Conservation (phyloP, 345 rosid genomes). For the Gossypium rotundifolium region DNA sequence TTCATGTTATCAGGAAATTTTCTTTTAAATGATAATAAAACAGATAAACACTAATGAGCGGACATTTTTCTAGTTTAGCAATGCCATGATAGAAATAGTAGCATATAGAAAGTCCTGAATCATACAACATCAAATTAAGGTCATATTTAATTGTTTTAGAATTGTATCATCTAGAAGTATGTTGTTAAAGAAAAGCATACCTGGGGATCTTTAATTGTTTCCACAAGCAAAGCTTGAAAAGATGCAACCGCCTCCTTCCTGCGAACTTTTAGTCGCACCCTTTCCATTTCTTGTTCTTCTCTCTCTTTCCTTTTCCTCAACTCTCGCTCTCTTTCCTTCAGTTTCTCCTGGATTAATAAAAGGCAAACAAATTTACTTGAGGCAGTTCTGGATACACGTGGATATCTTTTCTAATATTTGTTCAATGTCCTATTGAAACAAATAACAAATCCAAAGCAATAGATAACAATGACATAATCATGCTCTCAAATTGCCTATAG, state of each 20-base stretch:
- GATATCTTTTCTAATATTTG: neutral
- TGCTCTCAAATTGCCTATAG: neutral
- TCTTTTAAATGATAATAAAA: neutral
- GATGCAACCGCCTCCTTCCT: slow-evolving; percentile 86
- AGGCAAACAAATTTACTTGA: neutral
- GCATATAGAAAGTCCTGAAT: neutral
- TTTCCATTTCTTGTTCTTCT: slow-evolving; percentile 93
- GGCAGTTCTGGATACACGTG: neutral
- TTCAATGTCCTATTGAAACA: neutral
- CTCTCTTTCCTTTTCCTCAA: slow-evolving; percentile 86
- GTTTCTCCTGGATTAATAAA: slow-evolving; percentile 48
- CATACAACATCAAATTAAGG: neutral
- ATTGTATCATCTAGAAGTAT: neutral
- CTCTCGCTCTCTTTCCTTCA: slow-evolving; percentile 88
- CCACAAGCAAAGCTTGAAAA: slow-evolving; percentile 93
- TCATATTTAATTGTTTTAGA: neutral
- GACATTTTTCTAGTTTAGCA: neutral
- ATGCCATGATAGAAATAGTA: neutral
- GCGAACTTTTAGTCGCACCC: slow-evolving; percentile 78
- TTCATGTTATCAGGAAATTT: neutral
- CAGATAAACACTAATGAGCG: neutral
- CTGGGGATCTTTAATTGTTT: slow-evolving; percentile 89
- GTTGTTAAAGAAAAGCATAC: slow-evolving; percentile 25
- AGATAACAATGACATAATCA: neutral
- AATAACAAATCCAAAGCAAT: neutral